phyloP scores from a whole-genome alignment of 257 asterid species.

The Solanum habrochaites region DNA sequence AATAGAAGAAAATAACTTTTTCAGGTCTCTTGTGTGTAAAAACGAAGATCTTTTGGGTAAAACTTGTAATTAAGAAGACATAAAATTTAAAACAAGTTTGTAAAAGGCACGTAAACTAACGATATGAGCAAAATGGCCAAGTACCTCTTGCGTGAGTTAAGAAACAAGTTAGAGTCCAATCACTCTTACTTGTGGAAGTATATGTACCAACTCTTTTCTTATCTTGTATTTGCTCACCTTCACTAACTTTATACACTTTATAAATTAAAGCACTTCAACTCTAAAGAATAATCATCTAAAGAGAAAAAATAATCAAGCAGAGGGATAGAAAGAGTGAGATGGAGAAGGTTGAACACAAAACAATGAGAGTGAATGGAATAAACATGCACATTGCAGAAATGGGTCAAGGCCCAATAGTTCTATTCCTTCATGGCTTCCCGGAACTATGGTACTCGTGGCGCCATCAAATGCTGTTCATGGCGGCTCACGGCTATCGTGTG shows the following conservation, averaged over 20 bases:
- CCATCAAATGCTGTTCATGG: constrained; percentile 66
- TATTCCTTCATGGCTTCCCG: constrained; percentile 80
- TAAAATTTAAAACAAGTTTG: neutral
- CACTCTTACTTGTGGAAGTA: neutral
- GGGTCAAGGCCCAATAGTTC: constrained; percentile 65
- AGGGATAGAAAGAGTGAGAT: neutral
- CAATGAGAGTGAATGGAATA: constrained; percentile 35
- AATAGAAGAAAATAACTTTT: neutral
- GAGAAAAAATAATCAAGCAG: neutral
- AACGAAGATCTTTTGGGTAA: neutral
- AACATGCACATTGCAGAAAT: constrained; percentile 63
- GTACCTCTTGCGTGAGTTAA: neutral
- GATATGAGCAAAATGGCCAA: neutral
- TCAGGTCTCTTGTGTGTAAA: neutral
- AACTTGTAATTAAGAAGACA: neutral
- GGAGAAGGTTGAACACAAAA: constrained; percentile 32
- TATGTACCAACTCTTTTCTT: neutral
- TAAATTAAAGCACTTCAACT: neutral
- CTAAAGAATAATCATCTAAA: neutral
- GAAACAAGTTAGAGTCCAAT: neutral
- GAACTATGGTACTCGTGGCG: constrained; percentile 96
- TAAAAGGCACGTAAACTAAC: neutral
- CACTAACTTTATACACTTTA: neutral
- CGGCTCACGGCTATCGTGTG: constrained; percentile 52
- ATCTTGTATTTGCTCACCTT: neutral